Evolutionary conservation across 768 basidiomycete species (phyloP).

Genomic region (Podaxis rugospora): DNA sequence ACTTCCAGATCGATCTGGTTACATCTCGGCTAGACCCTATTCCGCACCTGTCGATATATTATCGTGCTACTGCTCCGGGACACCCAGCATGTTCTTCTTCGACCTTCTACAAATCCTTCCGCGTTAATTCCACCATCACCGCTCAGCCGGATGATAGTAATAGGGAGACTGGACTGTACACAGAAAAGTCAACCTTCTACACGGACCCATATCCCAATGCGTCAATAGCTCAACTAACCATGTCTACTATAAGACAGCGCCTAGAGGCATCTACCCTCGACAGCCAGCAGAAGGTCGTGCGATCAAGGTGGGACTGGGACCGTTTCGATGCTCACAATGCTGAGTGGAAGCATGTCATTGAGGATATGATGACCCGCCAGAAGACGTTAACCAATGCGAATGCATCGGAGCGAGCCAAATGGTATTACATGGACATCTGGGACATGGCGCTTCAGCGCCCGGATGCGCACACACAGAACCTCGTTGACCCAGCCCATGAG

Average conservation of each 20-base stretch:
- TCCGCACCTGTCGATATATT: slow-evolving; percentile 10
- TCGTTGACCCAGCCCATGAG: not conserved
- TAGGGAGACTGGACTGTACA: not conserved
- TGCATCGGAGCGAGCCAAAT: slow-evolving; percentile 1
- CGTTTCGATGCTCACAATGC: slow-evolving; percentile 13
- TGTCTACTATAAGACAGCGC: not conserved
- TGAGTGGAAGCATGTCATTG: slow-evolving; percentile 12
- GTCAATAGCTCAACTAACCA: not conserved
- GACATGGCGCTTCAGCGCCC: slow-evolving; percentile 16
- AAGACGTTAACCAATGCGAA: not conserved
- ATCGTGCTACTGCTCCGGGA: slow-evolving; percentile 14
- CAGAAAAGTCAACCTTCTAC: not conserved
- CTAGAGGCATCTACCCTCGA: not conserved
- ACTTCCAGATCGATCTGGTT: not conserved
- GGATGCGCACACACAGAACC: slow-evolving; percentile 16
- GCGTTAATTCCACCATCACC: not conserved
- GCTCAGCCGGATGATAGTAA: not conserved
- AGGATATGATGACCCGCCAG: not conserved
- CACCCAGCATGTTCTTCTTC: slow-evolving; percentile 12
- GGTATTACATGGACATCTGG: slow-evolving; percentile 17
- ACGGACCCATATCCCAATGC: slow-evolving; percentile 4
- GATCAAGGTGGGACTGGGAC: slow-evolving; percentile 18
- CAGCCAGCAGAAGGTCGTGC: slow-evolving; percentile 7
- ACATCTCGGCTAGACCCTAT: slow-evolving; percentile 5
- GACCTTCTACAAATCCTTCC: slow-evolving; percentile 1